Evolutionary conservation across 768 basidiomycete species (phyloP).

Genomic region (Strobilomyces echinocephalus): DNA sequence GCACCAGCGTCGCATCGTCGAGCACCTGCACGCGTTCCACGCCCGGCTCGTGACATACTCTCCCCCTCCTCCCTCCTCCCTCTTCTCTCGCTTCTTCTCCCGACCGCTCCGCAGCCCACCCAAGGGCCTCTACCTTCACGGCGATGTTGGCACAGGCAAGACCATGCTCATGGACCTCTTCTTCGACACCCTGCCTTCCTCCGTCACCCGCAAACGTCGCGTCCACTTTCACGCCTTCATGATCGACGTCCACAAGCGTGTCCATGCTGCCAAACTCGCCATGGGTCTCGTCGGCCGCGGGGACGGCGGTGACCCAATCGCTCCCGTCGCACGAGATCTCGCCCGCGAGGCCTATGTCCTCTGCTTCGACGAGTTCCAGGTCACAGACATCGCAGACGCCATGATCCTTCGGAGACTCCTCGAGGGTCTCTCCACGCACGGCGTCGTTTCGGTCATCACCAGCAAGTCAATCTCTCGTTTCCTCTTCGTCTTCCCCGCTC

Average conservation of each 20-base stretch:
- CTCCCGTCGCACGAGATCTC: conserved; percentile 81
- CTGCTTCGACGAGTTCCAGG: conserved; percentile 99
- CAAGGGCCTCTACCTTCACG: conserved; percentile 91
- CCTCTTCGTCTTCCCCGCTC: not conserved
- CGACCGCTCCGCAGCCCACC: conserved; percentile 43
- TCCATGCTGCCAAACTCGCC: conserved; percentile 75
- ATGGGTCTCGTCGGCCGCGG: conserved; percentile 46
- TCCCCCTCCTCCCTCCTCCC: conserved; percentile 54
- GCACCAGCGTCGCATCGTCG: conserved; percentile 81
- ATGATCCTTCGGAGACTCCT: conserved; percentile 93
- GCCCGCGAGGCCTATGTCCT: conserved; percentile 80
- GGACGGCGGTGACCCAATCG: conserved; percentile 67
- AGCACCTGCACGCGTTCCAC: conserved; percentile 77
- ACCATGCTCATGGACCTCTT: conserved; percentile 99
- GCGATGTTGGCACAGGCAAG: conserved; percentile 96
- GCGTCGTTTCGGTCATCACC: conserved; percentile 93
- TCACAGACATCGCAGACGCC: conserved; percentile 96
- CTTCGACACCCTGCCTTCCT: conserved; percentile 71
- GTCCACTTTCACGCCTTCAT: conserved; percentile 99
- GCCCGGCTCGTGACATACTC: conserved; percentile 64
- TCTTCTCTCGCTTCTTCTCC: conserved; percentile 30
- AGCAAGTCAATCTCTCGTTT: conserved; percentile 69
- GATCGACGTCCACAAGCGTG: conserved; percentile 94
- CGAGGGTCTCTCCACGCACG: conserved; percentile 79
- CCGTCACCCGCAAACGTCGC: conserved; percentile 68